These are phyloP conservation scores for Alternaria sp. DNA, from an alignment of 2,329 filamentous ascomycete species.

Conservation along the genomic window DNA sequence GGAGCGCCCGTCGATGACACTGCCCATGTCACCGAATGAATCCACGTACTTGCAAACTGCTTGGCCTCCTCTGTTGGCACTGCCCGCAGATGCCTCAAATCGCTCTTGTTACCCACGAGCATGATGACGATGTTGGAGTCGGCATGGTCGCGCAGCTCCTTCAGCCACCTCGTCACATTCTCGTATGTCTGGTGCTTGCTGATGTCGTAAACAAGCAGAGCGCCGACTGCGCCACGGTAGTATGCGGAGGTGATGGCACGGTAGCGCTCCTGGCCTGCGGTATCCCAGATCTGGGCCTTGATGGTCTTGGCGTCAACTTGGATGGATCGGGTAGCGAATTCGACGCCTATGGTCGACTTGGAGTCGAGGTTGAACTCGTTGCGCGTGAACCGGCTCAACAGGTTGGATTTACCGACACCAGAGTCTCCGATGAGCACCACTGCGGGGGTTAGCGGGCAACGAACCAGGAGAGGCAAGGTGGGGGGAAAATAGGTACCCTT, in stretches of 20 bases:
- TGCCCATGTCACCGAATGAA: conserved; percentile 23
- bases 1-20: neutral
- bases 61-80: conserved; percentile 98
- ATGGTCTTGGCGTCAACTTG: conserved; percentile 99
- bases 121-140: conserved; percentile 99
- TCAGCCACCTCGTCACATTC: conserved; percentile 98
- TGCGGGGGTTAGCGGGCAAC: conserved; percentile 56
- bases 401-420: conserved; percentile 99
- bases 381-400: conserved; percentile 98
- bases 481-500: conserved; percentile 72
- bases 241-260: conserved; percentile 99
- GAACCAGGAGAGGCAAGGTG: conserved; percentile 25
- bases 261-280: conserved; percentile 97
- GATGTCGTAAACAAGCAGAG: conserved; percentile 98
- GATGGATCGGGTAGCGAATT: conserved; percentile 98
- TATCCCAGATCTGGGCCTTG: conserved; percentile 99
- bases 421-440: conserved; percentile 99
- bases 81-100: conserved; percentile 97
- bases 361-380: conserved; percentile 99
- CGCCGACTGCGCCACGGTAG: conserved; percentile 96
- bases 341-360: conserved; percentile 99
- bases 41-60: conserved; percentile 84
- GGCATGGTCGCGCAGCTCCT: conserved; percentile 96
- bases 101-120: conserved; percentile 99
- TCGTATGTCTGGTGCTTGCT: conserved; percentile 99